Percentiles rank a stretch among this genome's conserved stretches.
phyloP scores from a whole-genome alignment of 495 filamentous ascomycete species.

The Neurospora sp. region DNA sequence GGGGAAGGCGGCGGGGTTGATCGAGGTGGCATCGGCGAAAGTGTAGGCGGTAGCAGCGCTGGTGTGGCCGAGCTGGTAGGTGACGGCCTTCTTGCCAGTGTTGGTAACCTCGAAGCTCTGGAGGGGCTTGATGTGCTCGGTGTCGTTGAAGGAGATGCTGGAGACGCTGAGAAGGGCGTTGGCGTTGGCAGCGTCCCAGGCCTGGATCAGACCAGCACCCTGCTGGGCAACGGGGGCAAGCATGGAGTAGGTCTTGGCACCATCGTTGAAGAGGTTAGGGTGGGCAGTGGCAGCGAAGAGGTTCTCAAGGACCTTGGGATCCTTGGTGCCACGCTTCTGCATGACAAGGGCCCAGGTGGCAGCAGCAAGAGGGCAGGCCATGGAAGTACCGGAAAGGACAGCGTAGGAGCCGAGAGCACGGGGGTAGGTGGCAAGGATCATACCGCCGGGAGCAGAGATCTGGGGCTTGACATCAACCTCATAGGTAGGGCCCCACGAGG shows the following conservation, averaged over 20 bases:
- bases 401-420: conserved; percentile 41
- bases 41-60: conserved; percentile 38
- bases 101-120: conserved; percentile 45
- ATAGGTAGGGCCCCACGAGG: conserved; percentile 47
- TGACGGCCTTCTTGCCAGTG: conserved; percentile 33
- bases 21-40: conserved; percentile 16
- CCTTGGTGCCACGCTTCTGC: conserved; percentile 37
- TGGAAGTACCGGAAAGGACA: conserved; percentile 48
- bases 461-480: conserved; percentile 47
- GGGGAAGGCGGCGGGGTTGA: conserved; percentile 28
- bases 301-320: conserved; percentile 37
- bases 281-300: conserved; percentile 36
- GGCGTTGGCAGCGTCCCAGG: conserved; percentile 44
- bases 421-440: conserved; percentile 48
- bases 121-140: conserved; percentile 36
- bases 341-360: conserved; percentile 45
- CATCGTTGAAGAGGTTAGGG: conserved; percentile 39
- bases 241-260: conserved; percentile 23
- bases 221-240: conserved; percentile 48
- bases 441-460: conserved; percentile 43
- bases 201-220: conserved; percentile 47
- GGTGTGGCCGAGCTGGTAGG: conserved; percentile 35
- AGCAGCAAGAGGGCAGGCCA: conserved; percentile 49
- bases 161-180: conserved; percentile 42
- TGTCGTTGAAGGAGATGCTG: conserved; percentile 50